These are phyloP conservation scores for Mycena kentingensis DNA, from an alignment of 768 basidiomycete species.

Conservation along the genomic window DNA sequence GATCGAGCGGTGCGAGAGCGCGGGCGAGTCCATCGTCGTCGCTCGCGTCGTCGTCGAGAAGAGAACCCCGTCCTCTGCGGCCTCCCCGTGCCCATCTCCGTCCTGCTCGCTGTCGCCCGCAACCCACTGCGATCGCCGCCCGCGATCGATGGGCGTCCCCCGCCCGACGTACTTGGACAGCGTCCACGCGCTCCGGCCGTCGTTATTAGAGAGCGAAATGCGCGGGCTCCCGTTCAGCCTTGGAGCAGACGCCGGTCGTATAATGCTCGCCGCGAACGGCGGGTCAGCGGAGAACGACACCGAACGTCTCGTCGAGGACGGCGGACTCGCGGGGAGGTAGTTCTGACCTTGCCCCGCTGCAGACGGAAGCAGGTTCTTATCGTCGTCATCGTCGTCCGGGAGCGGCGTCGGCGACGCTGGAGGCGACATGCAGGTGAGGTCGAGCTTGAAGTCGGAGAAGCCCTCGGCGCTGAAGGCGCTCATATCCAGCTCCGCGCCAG, in stretches of 20 bases:
- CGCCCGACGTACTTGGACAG: conserved; percentile 46
- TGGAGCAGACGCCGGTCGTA: conserved; percentile 25
- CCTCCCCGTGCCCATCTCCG: conserved; percentile 20
- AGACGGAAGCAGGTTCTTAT: background rate
- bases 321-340: conserved; percentile 26
- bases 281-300: conserved; percentile 40
- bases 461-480: conserved; percentile 30
- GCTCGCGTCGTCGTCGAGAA: conserved; percentile 38
- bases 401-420: conserved; percentile 39
- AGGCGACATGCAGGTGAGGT: conserved; percentile 46
- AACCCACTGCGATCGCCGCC: conserved; percentile 47
- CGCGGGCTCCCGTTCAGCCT: conserved; percentile 25
- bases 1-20: conserved; percentile 33
- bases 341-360: too few species aligned
- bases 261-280: conserved; percentile 24
- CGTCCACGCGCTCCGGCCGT: conserved; percentile 44
- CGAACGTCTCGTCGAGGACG: conserved; percentile 36
- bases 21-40: conserved; percentile 41
- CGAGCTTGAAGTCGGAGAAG: conserved; percentile 50
- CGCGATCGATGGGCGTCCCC: conserved; percentile 51
- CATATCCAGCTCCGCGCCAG: conserved; percentile 6
- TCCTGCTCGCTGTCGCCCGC: conserved; percentile 40
- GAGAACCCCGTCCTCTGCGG: conserved; percentile 46
- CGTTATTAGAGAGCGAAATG: conserved; percentile 15
- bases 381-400: background rate